Percentiles rank a stretch among this genome's conserved stretches.
These are phyloP conservation scores for Lavandula angustifolia DNA, from an alignment of 257 asterid species.

Conservation along the genomic window DNA sequence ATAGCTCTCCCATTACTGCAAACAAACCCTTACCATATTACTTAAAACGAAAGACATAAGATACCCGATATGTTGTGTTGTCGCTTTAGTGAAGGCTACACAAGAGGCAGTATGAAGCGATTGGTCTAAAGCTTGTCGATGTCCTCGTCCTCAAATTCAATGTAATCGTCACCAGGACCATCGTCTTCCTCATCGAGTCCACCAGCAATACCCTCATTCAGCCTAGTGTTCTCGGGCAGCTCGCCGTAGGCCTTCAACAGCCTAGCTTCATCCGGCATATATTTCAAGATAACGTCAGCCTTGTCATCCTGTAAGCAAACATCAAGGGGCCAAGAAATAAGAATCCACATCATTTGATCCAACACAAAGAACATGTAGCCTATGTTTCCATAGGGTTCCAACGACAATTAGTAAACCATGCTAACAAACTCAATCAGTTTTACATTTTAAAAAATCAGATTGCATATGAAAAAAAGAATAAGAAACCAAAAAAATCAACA, in stretches of 20 bases:
- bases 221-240: constrained; percentile 82
- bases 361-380: not conserved
- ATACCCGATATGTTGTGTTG: too few species aligned
- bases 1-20: constrained; percentile 34
- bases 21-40: constrained; percentile 30
- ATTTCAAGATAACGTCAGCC: constrained; percentile 91
- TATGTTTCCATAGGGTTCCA: not conserved
- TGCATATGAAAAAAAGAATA: too few species aligned
- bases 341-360: not conserved
- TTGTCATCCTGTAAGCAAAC: constrained; percentile 71
- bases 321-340: not conserved
- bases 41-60: constrained; percentile 13
- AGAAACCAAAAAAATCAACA: not conserved
- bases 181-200: constrained; percentile 78
- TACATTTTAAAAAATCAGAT: too few species aligned
- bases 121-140: constrained; percentile 70
- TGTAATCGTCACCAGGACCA: constrained; percentile 60
- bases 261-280: constrained; percentile 93
- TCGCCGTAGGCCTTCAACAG: constrained; percentile 94
- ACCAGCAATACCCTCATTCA: constrained; percentile 72
- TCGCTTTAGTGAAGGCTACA: constrained; percentile 6
- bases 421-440: too few species aligned
- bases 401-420: not conserved
- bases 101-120: constrained; percentile 18
- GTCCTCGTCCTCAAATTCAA: constrained; percentile 89